Base-by-base conservation (phyloP, 83 land plant genomes). In the Diphasiastrum complanatum region DNA sequence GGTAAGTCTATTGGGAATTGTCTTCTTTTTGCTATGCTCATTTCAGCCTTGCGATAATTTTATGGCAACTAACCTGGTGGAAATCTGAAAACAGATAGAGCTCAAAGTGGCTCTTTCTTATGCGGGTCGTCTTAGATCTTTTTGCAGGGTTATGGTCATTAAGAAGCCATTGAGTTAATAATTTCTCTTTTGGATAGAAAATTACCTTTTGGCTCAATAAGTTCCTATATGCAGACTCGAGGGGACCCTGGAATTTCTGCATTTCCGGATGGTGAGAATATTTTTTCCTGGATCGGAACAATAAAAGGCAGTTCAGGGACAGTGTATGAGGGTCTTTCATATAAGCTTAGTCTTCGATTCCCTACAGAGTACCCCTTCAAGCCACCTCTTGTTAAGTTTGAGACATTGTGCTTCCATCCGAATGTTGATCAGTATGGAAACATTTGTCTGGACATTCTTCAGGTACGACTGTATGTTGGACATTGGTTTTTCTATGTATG, bases 221-320 rank as follows among this genome's bases (percentile, higher is more conserved):
- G 51, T 59, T 62, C 0, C 18, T 38, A 26, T 37, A 14, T 64
- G 35, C 73, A 92, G 98, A 85, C 92, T 77, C 57, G 88, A 61
- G 98, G 96, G 6, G 96, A 85, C 67, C 78, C 88, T 45, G 91
- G 91, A 37, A 76, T 92, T 45, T 92, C 98, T 20, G 98, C 98
- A 2, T 92, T 92, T 47, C 98, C 98, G 0, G 98, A 92, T 53
- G 88, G 86, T 28, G 91, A 92, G 67, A 88, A 92, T 75, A 88
- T 92, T 40, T 92, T 88, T 65, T 66, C 75, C 20, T 92, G 98
- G 98, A 76, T 83, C 66, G 98, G 98, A 5, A 92, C 98, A 2
- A 92, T 92, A 20, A 77, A 61, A 29, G 98, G 98, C 11, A 83
- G 87, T 72, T 75, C 72, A 47, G 81, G 75, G 29, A 92, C 98